Evolutionary conservation across 192 early-diverging fungal genomes (phyloP), one percentile per base, ranked within the genome.

Genomic region (Umbelopsis vinacea): DNA sequence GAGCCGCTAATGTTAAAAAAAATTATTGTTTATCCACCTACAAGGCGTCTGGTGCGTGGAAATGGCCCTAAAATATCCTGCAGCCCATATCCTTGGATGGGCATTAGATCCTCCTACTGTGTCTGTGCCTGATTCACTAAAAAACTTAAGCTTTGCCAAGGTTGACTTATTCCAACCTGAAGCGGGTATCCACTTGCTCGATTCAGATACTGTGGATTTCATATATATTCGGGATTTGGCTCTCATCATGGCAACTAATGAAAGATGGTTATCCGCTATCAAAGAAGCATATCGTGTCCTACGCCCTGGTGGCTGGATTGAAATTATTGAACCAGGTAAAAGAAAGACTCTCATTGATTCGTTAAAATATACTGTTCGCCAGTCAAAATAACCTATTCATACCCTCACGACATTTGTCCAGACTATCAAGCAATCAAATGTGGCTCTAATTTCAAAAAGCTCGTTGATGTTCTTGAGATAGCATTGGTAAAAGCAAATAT

Each of bases 1-100:
- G 6, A 23, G 71, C 52, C 2, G 17, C 40, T 45, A 52, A 52
- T 21, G 3, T 57, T 9, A 21, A 63, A 29, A 46, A 19, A 35
- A 52, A 48, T 14, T 26, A 53, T 6, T 48, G 22, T 71, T 9
- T 26, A 7, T 9, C 26, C 11, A 37, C 24, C 37, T 54, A 10
- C 23, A 46, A 76, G 75, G 76, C 2, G 19, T 78, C 6, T 78
- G 76, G 76, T 37, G n/a, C 24, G 66, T 74, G 46, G 76, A 78
- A 26, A 53, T 78, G 72, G 72, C 76, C n/a, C 21, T 66, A 33
- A 40, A 70, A 24, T 78, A 74, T 47, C 76, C 76, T 46, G 12
- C 37, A 7, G 52, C 67, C 48, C 46, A 71, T 11, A 52, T 78
- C 19, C 21, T 71, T 14, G 76, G 72, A 2, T 66, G 70, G 10